Conservation (phyloP, 805 yeast genomes). For the Candida odintsovae region DNA sequence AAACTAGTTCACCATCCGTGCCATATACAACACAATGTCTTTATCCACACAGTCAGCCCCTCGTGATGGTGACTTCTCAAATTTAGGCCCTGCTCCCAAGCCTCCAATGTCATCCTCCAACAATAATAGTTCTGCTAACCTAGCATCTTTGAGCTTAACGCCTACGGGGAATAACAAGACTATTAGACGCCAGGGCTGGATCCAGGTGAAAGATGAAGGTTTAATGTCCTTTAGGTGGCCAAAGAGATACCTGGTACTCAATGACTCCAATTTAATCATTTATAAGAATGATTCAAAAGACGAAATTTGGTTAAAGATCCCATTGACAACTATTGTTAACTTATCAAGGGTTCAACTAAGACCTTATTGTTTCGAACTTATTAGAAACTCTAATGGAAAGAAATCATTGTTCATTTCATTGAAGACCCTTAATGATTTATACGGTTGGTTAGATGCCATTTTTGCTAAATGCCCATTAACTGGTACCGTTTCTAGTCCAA, state of each 20-base stretch:
- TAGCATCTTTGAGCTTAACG: conserved; percentile 25
- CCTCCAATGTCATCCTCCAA: conserved; percentile 34
- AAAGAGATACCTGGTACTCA: conserved; percentile 72
- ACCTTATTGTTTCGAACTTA: conserved; percentile 78
- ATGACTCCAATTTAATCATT: conserved; percentile 68
- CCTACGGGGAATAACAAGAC: conserved; percentile 11
- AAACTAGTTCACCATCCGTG: too few relatives aligned
- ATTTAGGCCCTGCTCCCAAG: conserved; percentile 51
- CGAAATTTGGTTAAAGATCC: conserved; percentile 46
- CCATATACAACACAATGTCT: conserved; percentile 2
- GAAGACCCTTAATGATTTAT: conserved; percentile 72
- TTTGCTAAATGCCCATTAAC: conserved; percentile 65
- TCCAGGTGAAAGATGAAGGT: conserved; percentile 89
- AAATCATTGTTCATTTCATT: conserved; percentile 71
- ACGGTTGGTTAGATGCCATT: conserved; percentile 89
- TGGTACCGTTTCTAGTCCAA: conserved; percentile 78
- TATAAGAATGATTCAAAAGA: conserved; percentile 57
- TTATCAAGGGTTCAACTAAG: conserved; percentile 65
- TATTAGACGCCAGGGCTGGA: conserved; percentile 66
- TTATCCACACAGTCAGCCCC: conserved; percentile 15
- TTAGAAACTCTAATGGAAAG: conserved; percentile 30
- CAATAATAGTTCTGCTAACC: conserved; percentile 29
- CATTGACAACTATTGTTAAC: conserved; percentile 52
- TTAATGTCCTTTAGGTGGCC: conserved; percentile 89
- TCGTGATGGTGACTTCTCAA: conserved; percentile 42